Evolutionary conservation across 2,329 filamentous ascomycete genomes (phyloP), one percentile per base, ranked within the genome.

Genomic region (Madurella mycetomatis): DNA sequence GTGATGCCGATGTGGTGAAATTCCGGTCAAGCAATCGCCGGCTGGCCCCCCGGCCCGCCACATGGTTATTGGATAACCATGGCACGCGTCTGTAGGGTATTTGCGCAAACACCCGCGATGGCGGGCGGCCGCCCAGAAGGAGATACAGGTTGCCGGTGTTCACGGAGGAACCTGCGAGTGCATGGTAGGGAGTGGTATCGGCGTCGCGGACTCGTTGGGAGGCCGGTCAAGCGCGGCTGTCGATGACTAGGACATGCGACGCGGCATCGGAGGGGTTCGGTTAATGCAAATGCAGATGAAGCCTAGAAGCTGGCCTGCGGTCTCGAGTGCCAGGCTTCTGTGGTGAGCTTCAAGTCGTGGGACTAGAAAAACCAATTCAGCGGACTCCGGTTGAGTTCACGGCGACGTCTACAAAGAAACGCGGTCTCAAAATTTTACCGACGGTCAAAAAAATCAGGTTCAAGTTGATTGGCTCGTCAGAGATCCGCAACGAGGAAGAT

Each of bases 91-190:
- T 70, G 66, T 64, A 65, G 64, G 67, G 70, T 72, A 72, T 72
- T 69, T 69, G 69, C 66, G 67, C 66, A 68, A 71, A 69, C 67
- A 70, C 69, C 71, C 72, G 72, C 72, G 67, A 68, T 54, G 68
- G 71, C 68, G 72, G 69, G 66, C 67, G 65, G 62, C 65, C 65
- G 65, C 66, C 64, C 59, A 58, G 63, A 67, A 67, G 61, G 66
- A 69, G 66, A 74, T 70, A 74, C 72, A 75, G 72, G 66, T 69
- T 75, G 72, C 67, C 69, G 59, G 65, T 62, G 67, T 69, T 68
- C 62, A 63, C 49, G 47, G 47, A 43, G 31, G 46, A 49, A 47
- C 49, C 55, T 53, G 59, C 32, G 57, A 59, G 56, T 52, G 54
- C 66, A 66, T 67, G 65, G 62, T 64, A 65, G 34, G 48, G 51